phyloP scores from a whole-genome alignment of 768 basidiomycete genomes.

The Naematelia aurantialba region DNA sequence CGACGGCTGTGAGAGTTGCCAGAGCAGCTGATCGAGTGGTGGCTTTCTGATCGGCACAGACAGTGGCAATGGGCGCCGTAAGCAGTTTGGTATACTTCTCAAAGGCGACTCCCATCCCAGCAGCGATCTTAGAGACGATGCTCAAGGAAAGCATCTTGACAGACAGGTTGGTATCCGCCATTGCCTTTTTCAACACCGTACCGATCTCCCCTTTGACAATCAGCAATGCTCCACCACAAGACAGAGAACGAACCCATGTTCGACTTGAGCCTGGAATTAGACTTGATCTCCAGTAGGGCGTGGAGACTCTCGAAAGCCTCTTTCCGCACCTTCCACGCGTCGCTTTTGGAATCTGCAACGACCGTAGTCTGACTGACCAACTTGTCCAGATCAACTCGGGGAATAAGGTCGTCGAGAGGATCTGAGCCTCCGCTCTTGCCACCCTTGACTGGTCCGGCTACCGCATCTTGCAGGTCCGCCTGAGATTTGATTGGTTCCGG shows the following conservation, averaged over 20 bases:
- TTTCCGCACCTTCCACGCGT: conserved; percentile 95
- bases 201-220: conserved; percentile 75
- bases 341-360: conserved; percentile 77
- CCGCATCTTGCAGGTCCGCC: conserved; percentile 62
- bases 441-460: conserved; percentile 54
- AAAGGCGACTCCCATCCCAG: conserved; percentile 92
- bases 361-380: conserved; percentile 79
- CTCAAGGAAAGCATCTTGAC: conserved; percentile 88
- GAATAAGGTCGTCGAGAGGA: conserved; percentile 89
- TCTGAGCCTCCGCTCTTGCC: conserved; percentile 57
- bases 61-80: conserved; percentile 69
- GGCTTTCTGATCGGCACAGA: conserved; percentile 88
- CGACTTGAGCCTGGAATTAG: conserved; percentile 87
- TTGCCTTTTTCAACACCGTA: conserved; percentile 77
- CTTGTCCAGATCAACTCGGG: conserved; percentile 85
- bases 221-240: conserved; percentile 1
- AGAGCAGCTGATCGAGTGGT: conserved; percentile 74
- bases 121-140: conserved; percentile 81
- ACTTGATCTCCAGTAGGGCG: conserved; percentile 78
- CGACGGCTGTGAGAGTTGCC: conserved; percentile 75
- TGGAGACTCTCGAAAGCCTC: conserved; percentile 84
- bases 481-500: conserved; percentile 77
- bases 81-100: conserved; percentile 82
- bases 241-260: conserved; percentile 64
- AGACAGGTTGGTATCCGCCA: conserved; percentile 88